Conservation (phyloP, 129 eudicot genomes). For the Centella asiatica region DNA sequence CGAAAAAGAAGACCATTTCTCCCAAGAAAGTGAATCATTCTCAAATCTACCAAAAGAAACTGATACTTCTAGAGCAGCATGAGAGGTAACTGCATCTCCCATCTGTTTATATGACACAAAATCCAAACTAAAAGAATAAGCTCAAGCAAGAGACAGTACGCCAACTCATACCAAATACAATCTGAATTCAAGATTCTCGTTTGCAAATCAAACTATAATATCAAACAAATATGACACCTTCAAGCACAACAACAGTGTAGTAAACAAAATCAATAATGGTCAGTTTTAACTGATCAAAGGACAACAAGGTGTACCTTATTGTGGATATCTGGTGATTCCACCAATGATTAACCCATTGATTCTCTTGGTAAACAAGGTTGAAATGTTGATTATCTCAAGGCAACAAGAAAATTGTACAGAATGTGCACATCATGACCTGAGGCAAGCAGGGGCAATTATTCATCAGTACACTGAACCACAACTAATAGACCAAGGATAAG, state of each 20-base stretch:
- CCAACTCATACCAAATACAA: slow-evolving; percentile 10
- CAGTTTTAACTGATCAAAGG: slow-evolving; percentile 8
- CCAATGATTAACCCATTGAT: slow-evolving; percentile 51
- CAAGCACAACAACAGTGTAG: neutral
- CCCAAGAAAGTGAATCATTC: slow-evolving; percentile 92
- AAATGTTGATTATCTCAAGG: slow-evolving; percentile 7
- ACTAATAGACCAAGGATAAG: slow-evolving; percentile 20
- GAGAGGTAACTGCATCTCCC: slow-evolving; percentile 46
- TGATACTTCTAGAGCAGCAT: slow-evolving; percentile 48
- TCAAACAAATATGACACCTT: slow-evolving; percentile 6
- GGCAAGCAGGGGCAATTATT: slow-evolving; percentile 26
- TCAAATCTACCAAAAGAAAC: slow-evolving; percentile 90
- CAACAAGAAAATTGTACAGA: neutral
- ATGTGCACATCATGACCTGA: slow-evolving; percentile 9
- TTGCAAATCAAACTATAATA: slow-evolving; percentile 8
- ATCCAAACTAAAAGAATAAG: neutral
- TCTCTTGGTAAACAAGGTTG: slow-evolving; percentile 6
- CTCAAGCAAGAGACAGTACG: slow-evolving; percentile 2
- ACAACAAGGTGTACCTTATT: slow-evolving; percentile 45
- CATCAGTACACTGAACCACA: slow-evolving; percentile 19
- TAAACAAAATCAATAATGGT: slow-evolving; percentile 16
- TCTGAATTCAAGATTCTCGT: neutral
- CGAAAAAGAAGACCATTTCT: slow-evolving; percentile 89
- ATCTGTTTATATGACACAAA: slow-evolving; percentile 45
- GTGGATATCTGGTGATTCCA: slow-evolving; percentile 33